Base-by-base conservation (phyloP, 257 asterid species). In the Solanum bukasovii region DNA sequence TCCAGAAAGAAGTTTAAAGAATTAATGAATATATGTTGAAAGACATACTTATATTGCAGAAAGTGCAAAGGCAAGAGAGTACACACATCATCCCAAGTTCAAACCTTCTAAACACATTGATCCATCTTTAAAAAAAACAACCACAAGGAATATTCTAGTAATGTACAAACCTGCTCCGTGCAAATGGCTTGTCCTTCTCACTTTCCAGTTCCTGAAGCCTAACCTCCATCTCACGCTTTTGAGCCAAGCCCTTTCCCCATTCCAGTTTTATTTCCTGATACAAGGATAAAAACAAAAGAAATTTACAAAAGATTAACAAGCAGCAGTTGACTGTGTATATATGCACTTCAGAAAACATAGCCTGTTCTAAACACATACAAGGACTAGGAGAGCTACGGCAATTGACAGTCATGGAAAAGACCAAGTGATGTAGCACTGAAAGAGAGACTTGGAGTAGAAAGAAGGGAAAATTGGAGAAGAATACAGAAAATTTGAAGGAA, bases 131-230 rank as follows among this genome's bases (percentile, higher is more conserved):
- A 25, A 87, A 12, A 31, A 84, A 42, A 74, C 7, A 31, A 25
- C 33, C 25, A 79, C 10, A 70, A 77, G n/a, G 46, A 29, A 82
- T 82, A 82, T 49, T 77, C 21, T 9, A 29, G 75, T 13, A 59
- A 31, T 63, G 52, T 20, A 25, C 12, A 77, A 89, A 95, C 98
- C 98, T 95, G 96, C 87, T 93, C 86, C 99, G 93, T 35, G 99
- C 98, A 93, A 97, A 97, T 29, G 98, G 99, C 90, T 93, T 95
- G n/a, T 95, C 93, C 93, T 93, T 97, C 94, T 97, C 98, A n/a
- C 31, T 90, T 90, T 96, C 98, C 37, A 95, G 44, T 90, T 95
- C 99, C 90, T 91, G 90, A 85, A 93, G 75, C 89, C 91, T 93
- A 73, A 93, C 96, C 90, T 97, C 98, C 91, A 95, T 95, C 92